Percentiles rank a stretch among this genome's conserved stretches.
Evolutionary conservation across 495 filamentous ascomycete genomes (phyloP).

Genomic region (Lophiostoma macrostomum): DNA sequence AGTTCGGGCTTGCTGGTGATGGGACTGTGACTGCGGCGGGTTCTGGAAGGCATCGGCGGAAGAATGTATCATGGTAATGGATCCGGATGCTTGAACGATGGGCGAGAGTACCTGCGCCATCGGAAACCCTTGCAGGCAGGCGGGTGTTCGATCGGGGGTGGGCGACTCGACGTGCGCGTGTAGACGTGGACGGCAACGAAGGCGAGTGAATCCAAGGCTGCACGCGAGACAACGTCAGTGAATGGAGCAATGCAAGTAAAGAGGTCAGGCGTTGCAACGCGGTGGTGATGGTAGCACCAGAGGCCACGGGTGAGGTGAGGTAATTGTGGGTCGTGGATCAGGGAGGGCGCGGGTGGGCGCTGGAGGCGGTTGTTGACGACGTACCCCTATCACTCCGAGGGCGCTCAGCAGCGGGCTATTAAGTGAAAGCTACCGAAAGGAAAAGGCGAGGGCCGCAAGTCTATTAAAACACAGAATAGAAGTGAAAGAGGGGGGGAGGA

Average conservation of each 20-base stretch:
- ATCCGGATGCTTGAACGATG: slow-evolving; percentile 37
- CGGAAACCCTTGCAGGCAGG: slow-evolving; percentile 17
- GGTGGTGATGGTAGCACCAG: background rate
- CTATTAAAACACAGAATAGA: slow-evolving; percentile 35
- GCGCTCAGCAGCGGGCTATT: slow-evolving; percentile 10
- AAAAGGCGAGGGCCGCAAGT: slow-evolving; percentile 5
- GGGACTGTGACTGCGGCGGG: slow-evolving; percentile 30
- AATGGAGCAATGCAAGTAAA: background rate
- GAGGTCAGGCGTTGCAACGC: background rate
- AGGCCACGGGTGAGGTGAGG: background rate
- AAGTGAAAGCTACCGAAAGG: slow-evolving; percentile 13
- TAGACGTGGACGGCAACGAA: slow-evolving; percentile 1
- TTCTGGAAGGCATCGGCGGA: slow-evolving; percentile 42
- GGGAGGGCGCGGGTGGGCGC: slow-evolving; percentile 3
- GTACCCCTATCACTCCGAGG: slow-evolving; percentile 30
- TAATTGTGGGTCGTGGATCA: slow-evolving; percentile 11
- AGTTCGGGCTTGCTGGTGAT: slow-evolving; percentile 33
- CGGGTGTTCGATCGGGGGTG: slow-evolving; percentile 5
- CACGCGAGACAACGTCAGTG: slow-evolving; percentile 2
- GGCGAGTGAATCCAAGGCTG: slow-evolving; percentile 1
- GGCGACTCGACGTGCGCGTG: slow-evolving; percentile 4
- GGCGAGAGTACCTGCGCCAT: slow-evolving; percentile 47
- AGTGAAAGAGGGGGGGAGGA: too few species aligned
- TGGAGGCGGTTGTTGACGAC: slow-evolving; percentile 23
- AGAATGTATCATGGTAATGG: slow-evolving; percentile 42